Conservation (phyloP, 768 basidiomycete species). For the Hygrocybe coccinea region DNA sequence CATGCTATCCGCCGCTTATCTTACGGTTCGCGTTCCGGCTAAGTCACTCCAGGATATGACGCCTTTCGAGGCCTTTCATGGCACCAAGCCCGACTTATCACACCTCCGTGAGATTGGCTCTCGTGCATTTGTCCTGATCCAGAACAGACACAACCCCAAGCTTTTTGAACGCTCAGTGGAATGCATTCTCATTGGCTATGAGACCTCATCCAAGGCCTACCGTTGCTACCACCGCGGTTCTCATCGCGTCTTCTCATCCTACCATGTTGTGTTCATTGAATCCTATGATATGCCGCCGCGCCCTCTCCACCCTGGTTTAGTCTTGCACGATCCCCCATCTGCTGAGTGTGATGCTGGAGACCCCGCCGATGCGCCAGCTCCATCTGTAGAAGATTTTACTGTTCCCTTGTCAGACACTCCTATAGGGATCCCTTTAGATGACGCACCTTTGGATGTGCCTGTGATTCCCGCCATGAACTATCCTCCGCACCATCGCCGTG, state of each 20-base stretch:
- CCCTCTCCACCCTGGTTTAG: not conserved
- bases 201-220: slow-evolving; percentile 30
- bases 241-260: slow-evolving; percentile 16
- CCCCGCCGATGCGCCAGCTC: too few relatives aligned
- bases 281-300: not conserved
- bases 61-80: slow-evolving; percentile 21
- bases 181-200: slow-evolving; percentile 17
- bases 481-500: too few relatives aligned
- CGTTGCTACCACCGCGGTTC: slow-evolving; percentile 24
- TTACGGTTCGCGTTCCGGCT: slow-evolving; percentile 11
- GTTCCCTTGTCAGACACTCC: too few relatives aligned
- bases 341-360: too few relatives aligned
- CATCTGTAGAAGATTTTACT: too few relatives aligned
- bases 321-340: too few relatives aligned
- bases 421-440: too few relatives aligned
- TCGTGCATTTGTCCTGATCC: not conserved
- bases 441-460: too few relatives aligned
- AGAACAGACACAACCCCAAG: slow-evolving; percentile 28
- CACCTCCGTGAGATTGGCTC: slow-evolving; percentile 35
- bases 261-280: slow-evolving; percentile 27
- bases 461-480: too few relatives aligned
- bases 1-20: slow-evolving; percentile 23
- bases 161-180: slow-evolving; percentile 30
- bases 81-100: slow-evolving; percentile 22
- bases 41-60: slow-evolving; percentile 9